Evolutionary conservation across 345 rosid species (phyloP).

Genomic region (Sapria himalayana): DNA sequence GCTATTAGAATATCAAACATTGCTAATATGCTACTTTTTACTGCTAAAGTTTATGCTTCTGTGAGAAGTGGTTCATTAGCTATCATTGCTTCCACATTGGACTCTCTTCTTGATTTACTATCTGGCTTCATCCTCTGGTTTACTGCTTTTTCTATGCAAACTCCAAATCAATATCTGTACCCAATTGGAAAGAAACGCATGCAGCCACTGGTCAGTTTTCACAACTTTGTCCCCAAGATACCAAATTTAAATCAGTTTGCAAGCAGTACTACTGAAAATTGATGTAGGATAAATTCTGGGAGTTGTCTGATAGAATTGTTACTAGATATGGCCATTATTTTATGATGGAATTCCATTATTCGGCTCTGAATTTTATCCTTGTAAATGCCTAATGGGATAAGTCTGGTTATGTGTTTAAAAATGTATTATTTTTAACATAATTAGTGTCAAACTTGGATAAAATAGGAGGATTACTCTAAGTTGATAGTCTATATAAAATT

Average conservation of each 20-base stretch:
- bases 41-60: slow-evolving; percentile 91
- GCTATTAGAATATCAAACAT: slow-evolving; percentile 82
- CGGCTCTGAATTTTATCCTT: no score
- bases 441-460: no score
- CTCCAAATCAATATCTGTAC: slow-evolving; percentile 81
- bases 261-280: no score
- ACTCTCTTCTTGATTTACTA: slow-evolving; percentile 96
- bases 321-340: no score
- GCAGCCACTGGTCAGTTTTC: slow-evolving; percentile 82
- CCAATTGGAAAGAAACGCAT: slow-evolving; percentile 95
- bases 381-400: no score
- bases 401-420: no score
- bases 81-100: slow-evolving; percentile 86
- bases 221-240: not conserved
- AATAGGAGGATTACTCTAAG: no score
- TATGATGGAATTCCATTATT: no score
- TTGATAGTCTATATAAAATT: no score
- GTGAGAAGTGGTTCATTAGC: slow-evolving; percentile 79
- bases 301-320: no score
- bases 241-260: not conserved
- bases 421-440: no score
- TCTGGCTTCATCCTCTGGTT: slow-evolving; percentile 98
- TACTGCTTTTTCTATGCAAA: slow-evolving; percentile 96
- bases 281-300: no score
- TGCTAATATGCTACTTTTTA: slow-evolving; percentile 87